Percentiles rank a stretch among this genome's conserved stretches.
Conservation (phyloP, 208 protist species). For the Crithidia mellificae region DNA sequence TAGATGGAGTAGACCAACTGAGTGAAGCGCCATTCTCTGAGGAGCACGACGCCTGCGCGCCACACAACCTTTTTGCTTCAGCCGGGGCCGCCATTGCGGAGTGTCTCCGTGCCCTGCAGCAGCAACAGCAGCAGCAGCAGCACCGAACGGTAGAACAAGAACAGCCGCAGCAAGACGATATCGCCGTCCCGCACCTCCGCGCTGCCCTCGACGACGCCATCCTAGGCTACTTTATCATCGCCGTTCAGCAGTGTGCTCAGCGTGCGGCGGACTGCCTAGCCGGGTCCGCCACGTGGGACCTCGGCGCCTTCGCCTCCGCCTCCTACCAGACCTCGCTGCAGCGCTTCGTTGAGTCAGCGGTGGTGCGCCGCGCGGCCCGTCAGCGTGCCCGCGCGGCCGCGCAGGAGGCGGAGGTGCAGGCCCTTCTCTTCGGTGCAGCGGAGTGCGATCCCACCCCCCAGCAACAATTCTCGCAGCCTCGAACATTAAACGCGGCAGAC, state of each 20-base stretch:
- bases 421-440: constrained; percentile 31
- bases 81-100: constrained; percentile 15
- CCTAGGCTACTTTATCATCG: constrained; percentile 42
- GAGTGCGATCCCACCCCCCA: not conserved
- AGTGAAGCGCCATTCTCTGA: not conserved
- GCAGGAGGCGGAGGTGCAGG: constrained; percentile 29
- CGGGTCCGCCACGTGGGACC: constrained; percentile 1
- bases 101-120: not conserved
- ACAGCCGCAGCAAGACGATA: constrained; percentile 13
- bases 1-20: not conserved
- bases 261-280: constrained; percentile 16
- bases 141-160: no score
- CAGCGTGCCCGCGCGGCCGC: constrained; percentile 24
- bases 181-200: constrained; percentile 27
- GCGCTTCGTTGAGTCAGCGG: constrained; percentile 31
- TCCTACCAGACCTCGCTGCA: constrained; percentile 28
- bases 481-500: no score
- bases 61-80: not conserved
- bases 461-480: not conserved
- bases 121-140: no score
- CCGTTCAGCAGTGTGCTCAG: constrained; percentile 24
- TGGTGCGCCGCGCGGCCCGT: constrained; percentile 16
- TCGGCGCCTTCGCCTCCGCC: constrained; percentile 3
- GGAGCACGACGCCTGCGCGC: not conserved
- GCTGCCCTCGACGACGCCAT: constrained; percentile 49